Conservation (phyloP, 176 grass and related monocot species). For the Otatea glauca region DNA sequence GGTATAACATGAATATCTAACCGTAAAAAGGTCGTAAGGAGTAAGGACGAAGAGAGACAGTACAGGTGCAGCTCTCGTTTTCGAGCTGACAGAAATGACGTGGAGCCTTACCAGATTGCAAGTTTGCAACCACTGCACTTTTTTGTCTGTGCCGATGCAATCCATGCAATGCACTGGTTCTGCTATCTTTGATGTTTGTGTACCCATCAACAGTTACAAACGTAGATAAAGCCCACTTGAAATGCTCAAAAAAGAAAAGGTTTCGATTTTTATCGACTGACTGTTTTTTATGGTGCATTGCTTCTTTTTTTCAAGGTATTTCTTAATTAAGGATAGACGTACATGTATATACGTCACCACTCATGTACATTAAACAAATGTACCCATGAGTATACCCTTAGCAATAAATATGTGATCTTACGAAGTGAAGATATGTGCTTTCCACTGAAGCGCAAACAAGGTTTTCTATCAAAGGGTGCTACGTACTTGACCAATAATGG, state of each 20-base stretch:
- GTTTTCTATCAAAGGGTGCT: no score
- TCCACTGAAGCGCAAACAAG: no score
- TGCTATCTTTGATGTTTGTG: neutral
- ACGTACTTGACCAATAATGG: no score
- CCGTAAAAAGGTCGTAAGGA: neutral
- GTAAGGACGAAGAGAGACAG: neutral
- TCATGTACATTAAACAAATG: no score
- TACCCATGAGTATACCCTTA: no score
- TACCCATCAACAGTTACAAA: neutral
- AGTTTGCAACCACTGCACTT: neutral
- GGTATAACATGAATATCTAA: no score
- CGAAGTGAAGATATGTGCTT: no score
- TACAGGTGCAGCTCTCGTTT: neutral
- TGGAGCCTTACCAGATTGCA: neutral
- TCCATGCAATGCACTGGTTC: neutral
- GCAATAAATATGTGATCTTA: no score
- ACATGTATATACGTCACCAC: no score
- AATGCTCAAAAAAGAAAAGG: neutral
- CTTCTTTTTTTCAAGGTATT: no score
- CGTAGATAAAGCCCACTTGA: neutral
- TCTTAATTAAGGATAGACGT: no score
- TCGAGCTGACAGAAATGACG: neutral
- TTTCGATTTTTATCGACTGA: neutral
- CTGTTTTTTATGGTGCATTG: no score
- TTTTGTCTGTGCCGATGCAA: neutral